Conservation (phyloP, 140 eudicot genomes). For the Bidens hawaiensis region DNA sequence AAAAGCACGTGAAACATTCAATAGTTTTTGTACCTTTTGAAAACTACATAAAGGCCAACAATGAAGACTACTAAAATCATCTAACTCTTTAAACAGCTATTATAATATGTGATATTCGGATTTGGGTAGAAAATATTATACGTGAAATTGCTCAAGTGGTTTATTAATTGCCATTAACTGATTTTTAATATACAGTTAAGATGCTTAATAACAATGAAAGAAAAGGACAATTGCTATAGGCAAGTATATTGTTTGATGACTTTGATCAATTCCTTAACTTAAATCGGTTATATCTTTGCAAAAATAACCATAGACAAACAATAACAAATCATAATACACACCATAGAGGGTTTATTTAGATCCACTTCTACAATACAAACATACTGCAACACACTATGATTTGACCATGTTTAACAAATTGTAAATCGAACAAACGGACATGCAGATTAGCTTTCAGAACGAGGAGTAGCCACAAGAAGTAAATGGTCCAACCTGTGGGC, state of each 20-base stretch:
- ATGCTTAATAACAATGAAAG: too few species aligned
- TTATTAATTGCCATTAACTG: too few species aligned
- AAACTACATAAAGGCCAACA: background rate
- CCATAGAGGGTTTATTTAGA: background rate
- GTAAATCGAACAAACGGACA: background rate
- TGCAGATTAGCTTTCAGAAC: background rate
- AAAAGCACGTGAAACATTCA: constrained; percentile 5
- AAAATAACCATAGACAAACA: too few species aligned
- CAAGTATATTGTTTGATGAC: too few species aligned
- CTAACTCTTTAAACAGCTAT: background rate
- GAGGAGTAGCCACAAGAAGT: constrained; percentile 9
- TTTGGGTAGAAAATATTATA: too few species aligned
- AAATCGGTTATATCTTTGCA: too few species aligned
- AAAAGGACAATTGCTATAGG: too few species aligned
- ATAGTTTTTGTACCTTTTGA: background rate
- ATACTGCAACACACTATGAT: background rate
- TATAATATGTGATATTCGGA: too few species aligned
- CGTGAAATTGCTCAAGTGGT: too few species aligned
- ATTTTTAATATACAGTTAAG: too few species aligned
- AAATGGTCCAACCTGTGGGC: constrained; percentile 2
- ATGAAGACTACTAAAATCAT: too few species aligned
- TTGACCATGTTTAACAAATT: background rate
- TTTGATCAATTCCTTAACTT: too few species aligned
- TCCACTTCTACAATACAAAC: background rate
- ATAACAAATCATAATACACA: background rate